phyloP scores from a whole-genome alignment of 2,329 filamentous ascomycete genomes.

The Fusarium agapanthi region DNA sequence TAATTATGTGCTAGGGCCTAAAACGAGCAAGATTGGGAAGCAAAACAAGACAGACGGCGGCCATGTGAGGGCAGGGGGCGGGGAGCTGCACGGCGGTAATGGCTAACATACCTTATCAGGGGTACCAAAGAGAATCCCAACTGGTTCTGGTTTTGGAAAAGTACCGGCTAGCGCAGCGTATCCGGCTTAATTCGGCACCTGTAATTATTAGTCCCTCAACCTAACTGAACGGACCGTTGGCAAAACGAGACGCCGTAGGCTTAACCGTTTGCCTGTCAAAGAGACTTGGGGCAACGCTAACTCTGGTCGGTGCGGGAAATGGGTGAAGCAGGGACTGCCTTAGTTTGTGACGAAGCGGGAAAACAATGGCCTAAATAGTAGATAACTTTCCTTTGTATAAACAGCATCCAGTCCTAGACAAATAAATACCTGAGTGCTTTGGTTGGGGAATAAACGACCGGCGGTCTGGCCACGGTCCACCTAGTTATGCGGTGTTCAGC shows the following conservation, averaged over 20 bases:
- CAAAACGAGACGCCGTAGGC: conserved; percentile 32
- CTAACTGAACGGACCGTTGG: conserved; percentile 24
- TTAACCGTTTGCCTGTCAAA: conserved; percentile 41
- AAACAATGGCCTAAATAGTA: not conserved
- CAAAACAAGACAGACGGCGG: conserved; percentile 27
- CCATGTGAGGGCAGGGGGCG: conserved; percentile 34
- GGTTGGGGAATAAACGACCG: not conserved
- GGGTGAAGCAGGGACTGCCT: conserved; percentile 26
- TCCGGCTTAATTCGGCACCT: not conserved
- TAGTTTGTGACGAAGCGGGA: not conserved
- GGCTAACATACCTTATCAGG: conserved; percentile 16
- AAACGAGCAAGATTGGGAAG: conserved; percentile 22
- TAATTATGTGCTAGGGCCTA: conserved; percentile 16
- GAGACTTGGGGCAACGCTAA: conserved; percentile 36
- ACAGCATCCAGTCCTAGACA: not conserved
- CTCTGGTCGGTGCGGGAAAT: conserved; percentile 30
- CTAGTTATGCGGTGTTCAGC: not conserved
- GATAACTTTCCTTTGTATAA: not conserved
- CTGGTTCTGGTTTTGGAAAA: not conserved
- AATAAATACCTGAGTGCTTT: not conserved
- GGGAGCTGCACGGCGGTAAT: conserved; percentile 14
- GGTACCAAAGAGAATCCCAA: not conserved
- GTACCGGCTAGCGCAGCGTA: not conserved
- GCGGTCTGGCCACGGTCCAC: not conserved
- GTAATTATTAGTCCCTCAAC: not conserved